phyloP scores from a whole-genome alignment of 2,329 filamentous ascomycete species.

The Botrytis cinerea region DNA sequence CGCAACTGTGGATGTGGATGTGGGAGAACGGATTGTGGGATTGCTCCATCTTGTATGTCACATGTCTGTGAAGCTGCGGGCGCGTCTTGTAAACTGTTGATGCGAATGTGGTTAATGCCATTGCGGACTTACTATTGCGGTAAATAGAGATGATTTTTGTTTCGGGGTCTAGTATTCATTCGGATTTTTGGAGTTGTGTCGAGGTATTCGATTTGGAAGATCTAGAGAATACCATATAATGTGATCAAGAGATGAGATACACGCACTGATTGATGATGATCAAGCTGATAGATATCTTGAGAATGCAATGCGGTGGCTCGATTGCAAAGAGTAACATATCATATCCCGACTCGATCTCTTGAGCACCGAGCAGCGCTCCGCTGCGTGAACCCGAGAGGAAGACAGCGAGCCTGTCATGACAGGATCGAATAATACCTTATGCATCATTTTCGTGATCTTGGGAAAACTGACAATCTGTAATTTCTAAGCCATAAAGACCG shows the following conservation, averaged over 20 bases:
- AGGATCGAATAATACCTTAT: fast-evolving
- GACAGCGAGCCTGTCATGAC: fast-evolving
- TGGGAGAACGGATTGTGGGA: neutral
- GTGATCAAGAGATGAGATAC: neutral
- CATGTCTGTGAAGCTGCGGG: fast-evolving
- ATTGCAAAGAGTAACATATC: neutral
- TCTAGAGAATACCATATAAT: neutral
- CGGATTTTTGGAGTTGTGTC: fast-evolving
- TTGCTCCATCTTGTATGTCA: fast-evolving
- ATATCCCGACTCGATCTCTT: neutral
- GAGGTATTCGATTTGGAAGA: neutral
- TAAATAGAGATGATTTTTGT: neutral
- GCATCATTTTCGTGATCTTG: neutral
- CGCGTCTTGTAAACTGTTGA: neutral
- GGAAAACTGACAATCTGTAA: neutral
- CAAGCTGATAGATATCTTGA: fast-evolving
- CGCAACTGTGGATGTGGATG: neutral
- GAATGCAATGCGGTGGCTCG: fast-evolving
- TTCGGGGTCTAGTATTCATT: neutral
- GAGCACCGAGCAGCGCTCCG: too few relatives aligned
- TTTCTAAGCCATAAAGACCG: neutral
- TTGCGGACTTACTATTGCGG: neutral
- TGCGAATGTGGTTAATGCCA: neutral
- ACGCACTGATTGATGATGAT: neutral
- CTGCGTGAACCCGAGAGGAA: neutral